Base-by-base conservation (phyloP, 306 rosid species). In the Malus sieversii region DNA sequence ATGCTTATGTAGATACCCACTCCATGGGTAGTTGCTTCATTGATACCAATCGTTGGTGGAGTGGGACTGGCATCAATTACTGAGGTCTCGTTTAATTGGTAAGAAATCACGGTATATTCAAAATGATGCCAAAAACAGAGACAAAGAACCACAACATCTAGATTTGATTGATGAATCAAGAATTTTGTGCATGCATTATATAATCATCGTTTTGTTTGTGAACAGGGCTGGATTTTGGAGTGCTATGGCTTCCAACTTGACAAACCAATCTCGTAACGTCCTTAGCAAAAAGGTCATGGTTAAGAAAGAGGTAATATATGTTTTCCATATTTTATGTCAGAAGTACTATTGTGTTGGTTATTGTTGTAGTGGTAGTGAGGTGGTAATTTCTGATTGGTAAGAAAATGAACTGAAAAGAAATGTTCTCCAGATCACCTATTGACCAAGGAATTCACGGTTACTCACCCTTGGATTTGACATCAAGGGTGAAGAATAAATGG, bases 221-320 rank as follows among this genome's bases (percentile, higher is more conserved):
- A 75, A 71, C 70, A 94, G 98, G 98, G 88, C 84, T 73, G 97
- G 99, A 71, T 95, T 95, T 90, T 90, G 85, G 92, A 95, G 93
- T 82, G 99, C 99, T 44, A 95, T 95, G 99, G 99, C 97, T 72
- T 95, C 99, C 82, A 96, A 96, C 86, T 75, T 92, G 90, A 58
- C 98, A 11, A 92, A 92, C 78, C 99, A 96, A 75, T 96, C 92
- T 70, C 99, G 98, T 70, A 96, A 96, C 71, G 99, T 96, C 70
- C 99, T 96, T 62, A 96, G 99, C 91, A 96, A 96, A 83, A 92
- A 90, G 73, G 85, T 96, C 85, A 92, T 96, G 99, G 88, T 87
- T 74, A 96, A 90, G 72, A 78, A 86, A 77, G 97, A 92, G 89
- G 97, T 83, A 70, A 45, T 75, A 12, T 52, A 19, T 11, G 12